Base-by-base conservation (phyloP, 495 filamentous ascomycete species). In the Apiosordaria backusii region DNA sequence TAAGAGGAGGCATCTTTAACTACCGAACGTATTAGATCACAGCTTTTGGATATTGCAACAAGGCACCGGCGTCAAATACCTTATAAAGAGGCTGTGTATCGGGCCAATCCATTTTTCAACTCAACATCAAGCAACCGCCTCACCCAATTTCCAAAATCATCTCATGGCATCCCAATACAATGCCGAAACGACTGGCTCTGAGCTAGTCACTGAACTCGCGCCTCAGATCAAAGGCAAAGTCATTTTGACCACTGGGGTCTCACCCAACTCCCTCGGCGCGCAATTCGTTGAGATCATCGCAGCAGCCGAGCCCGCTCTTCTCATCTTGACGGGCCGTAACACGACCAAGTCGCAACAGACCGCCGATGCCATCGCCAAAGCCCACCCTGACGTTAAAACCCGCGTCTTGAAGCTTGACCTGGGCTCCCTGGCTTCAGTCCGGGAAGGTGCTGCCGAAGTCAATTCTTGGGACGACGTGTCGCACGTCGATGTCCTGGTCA, bases 401-500 rank as follows among this genome's bases (percentile, higher is more conserved):
- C 64, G 67, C 7, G 57, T 80, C 22, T 66, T 85, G 7, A 35
- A 75, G 18, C 70, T 85, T 15, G 82, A 87, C 62, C 76, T 82
- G 6, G 75, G 71, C 55, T 83, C 81, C 3, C 71, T 84, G 1
- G 70, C 70, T 0, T 78, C 76, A 15, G 81, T 85, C 16, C 79
- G 83, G 15, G 29, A 69, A 4, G 75, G 75, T 0, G 81, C 79
- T 16, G 81, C 74, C 0, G 70, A 70, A 22, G 74, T 80, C 4
- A 61, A 70, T 35, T 69, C 76, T 18, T 74, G 77, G 60, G 24
- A 50, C 18, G 73, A 80, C 24, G 79, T 76, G 13, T 70, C 74
- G 0, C 68, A 40, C 16, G 67, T 90, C n/a, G 87, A 92, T 65
- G 73, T 87, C 26, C 76, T 94, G 2, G 79, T 92, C 40, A 84